Evolutionary conservation across 371 early-diverging fungal species (phyloP).

Genomic region (Apophysomyces ossiformis): DNA sequence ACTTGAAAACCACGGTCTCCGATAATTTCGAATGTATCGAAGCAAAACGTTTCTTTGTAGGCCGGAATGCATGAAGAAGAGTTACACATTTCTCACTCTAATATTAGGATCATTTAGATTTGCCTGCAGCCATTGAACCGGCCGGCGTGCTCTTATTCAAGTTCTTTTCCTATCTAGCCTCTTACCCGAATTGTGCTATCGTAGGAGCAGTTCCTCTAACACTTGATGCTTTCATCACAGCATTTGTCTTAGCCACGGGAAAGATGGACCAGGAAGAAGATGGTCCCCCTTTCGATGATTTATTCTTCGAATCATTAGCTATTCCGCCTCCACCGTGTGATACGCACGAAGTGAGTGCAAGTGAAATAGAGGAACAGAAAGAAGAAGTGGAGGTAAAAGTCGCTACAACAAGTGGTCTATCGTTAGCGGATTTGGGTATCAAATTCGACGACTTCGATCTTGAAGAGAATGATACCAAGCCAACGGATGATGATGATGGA

Average conservation of each 20-base stretch:
- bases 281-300: constrained; percentile 27
- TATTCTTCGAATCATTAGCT: constrained; percentile 52
- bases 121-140: constrained; percentile 42
- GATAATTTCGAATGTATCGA: constrained; percentile 51
- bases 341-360: background rate
- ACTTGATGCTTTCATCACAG: constrained; percentile 44
- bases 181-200: constrained; percentile 33
- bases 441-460: constrained; percentile 43
- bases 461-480: constrained; percentile 5
- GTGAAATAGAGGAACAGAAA: background rate
- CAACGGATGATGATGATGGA: constrained; percentile 10
- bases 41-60: constrained; percentile 49
- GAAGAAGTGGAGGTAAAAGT: background rate
- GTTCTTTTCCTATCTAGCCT: constrained; percentile 50
- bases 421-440: constrained; percentile 46
- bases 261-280: constrained; percentile 31
- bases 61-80: background rate
- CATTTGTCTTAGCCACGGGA: constrained; percentile 43
- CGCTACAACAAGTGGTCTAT: constrained; percentile 25
- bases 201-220: constrained; percentile 29
- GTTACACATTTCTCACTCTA: background rate
- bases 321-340: constrained; percentile 25
- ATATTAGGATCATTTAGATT: constrained; percentile 38
- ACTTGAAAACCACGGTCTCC: constrained; percentile 34
- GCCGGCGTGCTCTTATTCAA: constrained; percentile 50